Evolutionary conservation across 2,329 filamentous ascomycete species (phyloP), one percentile per base, ranked within the genome.

Genomic region (Seiridium cupressi): DNA sequence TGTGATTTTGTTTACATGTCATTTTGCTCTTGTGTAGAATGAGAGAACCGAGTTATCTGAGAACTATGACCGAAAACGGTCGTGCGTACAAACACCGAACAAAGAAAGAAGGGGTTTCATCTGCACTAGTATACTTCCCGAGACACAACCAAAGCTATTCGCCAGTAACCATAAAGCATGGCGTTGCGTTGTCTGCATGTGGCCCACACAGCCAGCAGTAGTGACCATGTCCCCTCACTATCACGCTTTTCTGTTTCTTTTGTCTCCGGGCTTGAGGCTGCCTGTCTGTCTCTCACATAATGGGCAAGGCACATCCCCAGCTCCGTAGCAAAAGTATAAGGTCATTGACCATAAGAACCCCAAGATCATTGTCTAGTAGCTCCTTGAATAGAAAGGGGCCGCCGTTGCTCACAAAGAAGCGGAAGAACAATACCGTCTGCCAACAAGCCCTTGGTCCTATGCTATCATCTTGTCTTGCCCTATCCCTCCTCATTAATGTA

Each of bases 121-220:
- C 62, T 66, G 66, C 64, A 67, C 60, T 65, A 66, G 62, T 72
- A 70, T 73, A 75, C 70, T 53, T 36, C 74, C 76, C 75, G 75
- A 78, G 73, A 77, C 76, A 76, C 64, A 60, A 48, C 49, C 61
- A 61, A 47, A 63, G 58, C 62, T 61, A 64, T 48, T 38, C 44
- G 58, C 57, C 36, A 60, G 61, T 63, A 60, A 55, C 8, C 9
- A 34, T 53, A 53, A 26, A 53, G 49, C 34, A 53, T 53, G 38
- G 10, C 49, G 49, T 53, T 40, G 49, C 36, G 32, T 44, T 38
- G 18, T 55, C 26, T 49, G 56, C 42, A 38, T 44, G n/a, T 34
- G 32, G 42, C 38, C 57, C 49, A 47, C 49, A 34, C 36, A 53
- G 60, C 54, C n/a, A 57, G 38, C 54, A 18, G 11, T 46, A 48